Evolutionary conservation across 768 basidiomycete genomes (phyloP), one percentile per base, ranked within the genome.

Genomic region (Tubosaeta brunneosetosa): DNA sequence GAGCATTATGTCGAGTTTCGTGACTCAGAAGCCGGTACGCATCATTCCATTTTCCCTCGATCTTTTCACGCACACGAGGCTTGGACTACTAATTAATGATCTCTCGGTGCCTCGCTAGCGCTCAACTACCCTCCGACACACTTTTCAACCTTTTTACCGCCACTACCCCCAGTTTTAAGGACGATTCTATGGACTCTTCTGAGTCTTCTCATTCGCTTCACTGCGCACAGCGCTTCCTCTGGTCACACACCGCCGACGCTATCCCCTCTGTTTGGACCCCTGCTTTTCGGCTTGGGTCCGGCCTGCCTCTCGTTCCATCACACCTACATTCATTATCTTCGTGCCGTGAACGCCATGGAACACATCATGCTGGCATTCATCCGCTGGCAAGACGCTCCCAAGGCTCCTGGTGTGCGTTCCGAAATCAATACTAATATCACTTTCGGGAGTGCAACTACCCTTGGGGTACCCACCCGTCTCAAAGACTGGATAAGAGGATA

Each of bases 401-500:
- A 73, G 22, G 60, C 70, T 3, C 62, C 67, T 16, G 63, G 57
- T 16, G 44, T 33, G 37, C 66, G 61, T 50, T 56, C 53, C 26
- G 67, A 65, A 13, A 65, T 71, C 37, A 67, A 66, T 50, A 65
- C 69, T 44, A 69, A 61, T 31, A 59, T 65, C 46, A 57, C 71
- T 12, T 74, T 77, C 31, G 77, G 74, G 4, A 81, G 79, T 51
- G 78, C 82, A 4, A 73, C 82, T 4, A 73, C 82, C 8, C 77
- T 85, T 5, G 83, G 85, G 3, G 81, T 93, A 9, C 95, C 94
- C 3, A 81, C 83, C 13, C 83, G 90, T n/a, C 83, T 97, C 55
- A 87, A 88, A 61, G 85, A 90, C 59, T 94, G 92, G 91, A 88
- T 95, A 56, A 81, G 87, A 54, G 89, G 89, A 3, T 97, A 97